phyloP scores from a whole-genome alignment of 495 filamentous ascomycete species.

The Penicillium paxilli region DNA sequence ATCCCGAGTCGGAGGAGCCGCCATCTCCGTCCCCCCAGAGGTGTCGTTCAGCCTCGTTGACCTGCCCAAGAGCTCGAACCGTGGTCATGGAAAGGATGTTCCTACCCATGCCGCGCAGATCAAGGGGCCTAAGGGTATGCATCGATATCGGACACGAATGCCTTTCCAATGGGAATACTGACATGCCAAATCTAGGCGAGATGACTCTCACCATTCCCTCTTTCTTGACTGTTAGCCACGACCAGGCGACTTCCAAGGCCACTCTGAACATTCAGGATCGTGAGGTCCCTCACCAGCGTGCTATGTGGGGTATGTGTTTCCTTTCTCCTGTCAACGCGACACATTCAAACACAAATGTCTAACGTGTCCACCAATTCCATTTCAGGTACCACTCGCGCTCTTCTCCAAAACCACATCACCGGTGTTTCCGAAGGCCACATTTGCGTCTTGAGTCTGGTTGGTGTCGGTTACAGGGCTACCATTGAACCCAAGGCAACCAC shows the following conservation, averaged over 20 bases:
- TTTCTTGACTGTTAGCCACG: constrained; percentile 69
- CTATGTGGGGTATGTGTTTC: constrained; percentile 90
- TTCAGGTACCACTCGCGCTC: constrained; percentile 81
- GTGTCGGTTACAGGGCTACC: constrained; percentile 91
- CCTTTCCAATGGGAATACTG: background rate
- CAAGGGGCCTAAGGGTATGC: constrained; percentile 71
- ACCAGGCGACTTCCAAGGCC: constrained; percentile 59
- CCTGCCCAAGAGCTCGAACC: constrained; percentile 51
- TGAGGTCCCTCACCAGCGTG: constrained; percentile 70
- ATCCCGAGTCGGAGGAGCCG: constrained; percentile 82
- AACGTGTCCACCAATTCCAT: constrained; percentile 4
- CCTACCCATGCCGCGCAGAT: constrained; percentile 62
- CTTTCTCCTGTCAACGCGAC: background rate
- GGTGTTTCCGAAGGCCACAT: constrained; percentile 97
- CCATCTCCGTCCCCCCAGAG: constrained; percentile 80
- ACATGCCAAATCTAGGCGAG: constrained; percentile 51
- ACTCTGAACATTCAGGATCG: constrained; percentile 65
- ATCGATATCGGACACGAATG: background rate
- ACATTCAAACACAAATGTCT: background rate
- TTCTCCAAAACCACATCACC: constrained; percentile 83
- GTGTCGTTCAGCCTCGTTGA: constrained; percentile 69
- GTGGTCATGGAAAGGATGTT: constrained; percentile 52
- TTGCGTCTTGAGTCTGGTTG: constrained; percentile 88
- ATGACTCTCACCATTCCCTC: constrained; percentile 70
- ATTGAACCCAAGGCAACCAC: constrained; percentile 76